A percentile compares a stretch with the other conserved stretches of the same genome.
phyloP scores from a whole-genome alignment of 306 rosid genomes.

The Alnus glutinosa region DNA sequence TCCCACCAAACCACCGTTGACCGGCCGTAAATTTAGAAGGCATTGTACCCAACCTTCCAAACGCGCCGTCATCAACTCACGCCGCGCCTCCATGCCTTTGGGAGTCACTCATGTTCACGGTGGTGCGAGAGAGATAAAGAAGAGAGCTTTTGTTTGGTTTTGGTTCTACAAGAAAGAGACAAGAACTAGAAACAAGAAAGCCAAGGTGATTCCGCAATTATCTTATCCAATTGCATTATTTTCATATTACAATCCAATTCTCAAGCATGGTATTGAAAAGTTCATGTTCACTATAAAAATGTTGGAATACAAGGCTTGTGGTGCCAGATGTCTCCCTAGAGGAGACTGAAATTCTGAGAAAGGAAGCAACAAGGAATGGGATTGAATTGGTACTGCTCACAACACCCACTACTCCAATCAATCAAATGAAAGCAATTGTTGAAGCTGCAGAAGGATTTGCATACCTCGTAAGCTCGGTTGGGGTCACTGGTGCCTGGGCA shows the following conservation, averaged over 20 bases:
- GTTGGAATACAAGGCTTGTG: slow-evolving; percentile 80
- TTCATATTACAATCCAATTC: slow-evolving; percentile 85
- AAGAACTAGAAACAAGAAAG: too few species aligned
- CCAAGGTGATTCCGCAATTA: slow-evolving; percentile 76
- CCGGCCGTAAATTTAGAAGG: too few species aligned
- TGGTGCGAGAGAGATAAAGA: too few species aligned
- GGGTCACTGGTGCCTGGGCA: slow-evolving; percentile 90
- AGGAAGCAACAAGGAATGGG: slow-evolving; percentile 68
- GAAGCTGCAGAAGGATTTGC: slow-evolving; percentile 85
- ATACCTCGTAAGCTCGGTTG: slow-evolving; percentile 85
- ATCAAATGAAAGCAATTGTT: slow-evolving; percentile 79
- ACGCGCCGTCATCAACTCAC: too few species aligned
- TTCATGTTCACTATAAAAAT: slow-evolving; percentile 70
- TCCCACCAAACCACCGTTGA: too few species aligned
- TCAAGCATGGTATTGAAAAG: slow-evolving; percentile 70
- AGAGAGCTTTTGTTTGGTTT: too few species aligned
- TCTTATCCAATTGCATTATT: slow-evolving; percentile 87
- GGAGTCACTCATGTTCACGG: too few species aligned
- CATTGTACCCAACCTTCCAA: too few species aligned
- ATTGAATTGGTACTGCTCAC: slow-evolving; percentile 91
- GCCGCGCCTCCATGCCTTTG: too few species aligned
- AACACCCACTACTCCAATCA: slow-evolving; percentile 82
- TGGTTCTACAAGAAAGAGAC: too few species aligned
- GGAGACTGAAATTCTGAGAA: slow-evolving; percentile 66
- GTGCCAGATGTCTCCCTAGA: slow-evolving; percentile 96